These are phyloP conservation scores for Tranzscheliella williamsii DNA, from an alignment of 1,284 basidiomycete genomes.

Conservation along the genomic window DNA sequence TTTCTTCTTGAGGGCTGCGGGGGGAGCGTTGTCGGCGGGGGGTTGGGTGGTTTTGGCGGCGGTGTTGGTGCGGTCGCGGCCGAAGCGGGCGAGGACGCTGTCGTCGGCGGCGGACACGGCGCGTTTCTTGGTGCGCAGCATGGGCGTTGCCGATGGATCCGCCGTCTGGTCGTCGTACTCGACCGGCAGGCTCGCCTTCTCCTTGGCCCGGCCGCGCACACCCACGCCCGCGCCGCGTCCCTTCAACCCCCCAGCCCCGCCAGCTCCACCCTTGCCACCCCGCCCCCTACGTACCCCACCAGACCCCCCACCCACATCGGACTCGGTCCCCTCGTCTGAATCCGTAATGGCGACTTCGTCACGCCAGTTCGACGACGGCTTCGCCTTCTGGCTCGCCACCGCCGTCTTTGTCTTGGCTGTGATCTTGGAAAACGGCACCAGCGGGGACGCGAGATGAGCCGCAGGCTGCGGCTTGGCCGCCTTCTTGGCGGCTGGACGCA, in stretches of 20 bases:
- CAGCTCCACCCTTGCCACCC: background rate
- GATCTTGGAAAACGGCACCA: slow-evolving; percentile 21
- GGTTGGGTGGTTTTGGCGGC: background rate
- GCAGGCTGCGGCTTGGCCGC: background rate
- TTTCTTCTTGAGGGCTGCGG: slow-evolving; percentile 15
- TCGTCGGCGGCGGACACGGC: slow-evolving; percentile 8
- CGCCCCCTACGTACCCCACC: too few relatives aligned
- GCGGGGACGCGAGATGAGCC: slow-evolving; percentile 2
- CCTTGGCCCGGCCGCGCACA: background rate
- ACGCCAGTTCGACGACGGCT: slow-evolving; percentile 11
- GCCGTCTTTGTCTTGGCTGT: slow-evolving; percentile 7
- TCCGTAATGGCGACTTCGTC: slow-evolving; percentile 29
- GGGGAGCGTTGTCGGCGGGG: slow-evolving; percentile 1
- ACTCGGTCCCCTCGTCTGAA: slow-evolving; percentile 4
- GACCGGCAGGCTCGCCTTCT: slow-evolving; percentile 11
- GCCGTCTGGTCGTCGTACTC: slow-evolving; percentile 31
- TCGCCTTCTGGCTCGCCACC: background rate
- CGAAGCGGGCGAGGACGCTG: slow-evolving; percentile 14
- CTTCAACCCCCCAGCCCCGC: background rate
- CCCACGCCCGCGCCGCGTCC: background rate
- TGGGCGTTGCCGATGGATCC: slow-evolving; percentile 34
- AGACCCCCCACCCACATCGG: slow-evolving; percentile 5
- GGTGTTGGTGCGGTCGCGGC: slow-evolving; percentile 28
- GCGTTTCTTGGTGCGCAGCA: slow-evolving; percentile 11
- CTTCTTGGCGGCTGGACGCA: background rate